These are phyloP conservation scores for Hymenoscyphus occultus DNA, from an alignment of 2,329 filamentous ascomycete species.

Conservation along the genomic window DNA sequence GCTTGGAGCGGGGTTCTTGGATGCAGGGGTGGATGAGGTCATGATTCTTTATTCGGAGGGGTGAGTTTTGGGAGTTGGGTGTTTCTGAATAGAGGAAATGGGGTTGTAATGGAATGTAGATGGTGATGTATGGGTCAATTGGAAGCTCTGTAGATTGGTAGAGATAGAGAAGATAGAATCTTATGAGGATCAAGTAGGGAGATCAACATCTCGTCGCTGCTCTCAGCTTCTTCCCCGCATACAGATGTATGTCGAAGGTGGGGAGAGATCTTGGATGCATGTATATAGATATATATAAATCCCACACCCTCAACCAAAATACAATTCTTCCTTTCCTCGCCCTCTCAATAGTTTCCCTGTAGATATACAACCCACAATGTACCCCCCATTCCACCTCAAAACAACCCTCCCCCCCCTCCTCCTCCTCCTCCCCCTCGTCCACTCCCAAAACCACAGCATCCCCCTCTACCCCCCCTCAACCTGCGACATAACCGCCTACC, in stretches of 20 bases:
- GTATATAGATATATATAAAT: not conserved
- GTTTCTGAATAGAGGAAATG: no score
- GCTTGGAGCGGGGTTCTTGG: not conserved
- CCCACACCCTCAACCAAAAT: not conserved
- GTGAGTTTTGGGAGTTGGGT: not conserved
- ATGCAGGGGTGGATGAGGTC: not conserved
- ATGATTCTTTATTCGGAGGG: not conserved
- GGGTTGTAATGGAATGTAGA: no score
- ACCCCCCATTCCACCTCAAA: not conserved
- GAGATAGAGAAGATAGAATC: not conserved
- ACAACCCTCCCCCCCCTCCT: conserved; percentile 2
- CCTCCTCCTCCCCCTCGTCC: not conserved
- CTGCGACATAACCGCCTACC: conserved; percentile 8
- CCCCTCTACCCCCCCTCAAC: conserved; percentile 1
- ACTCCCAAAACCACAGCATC: not conserved
- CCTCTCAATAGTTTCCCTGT: not conserved
- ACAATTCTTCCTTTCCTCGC: not conserved
- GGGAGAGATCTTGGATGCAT: not conserved
- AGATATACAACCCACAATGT: not conserved
- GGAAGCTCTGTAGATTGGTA: not conserved
- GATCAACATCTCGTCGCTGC: not conserved
- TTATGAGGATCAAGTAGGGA: not conserved
- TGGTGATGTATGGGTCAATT: not conserved
- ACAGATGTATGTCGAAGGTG: not conserved
- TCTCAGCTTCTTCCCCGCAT: not conserved